Conservation (phyloP, 495 filamentous ascomycete species). For the Hypoxylon lienhwacheense region DNA sequence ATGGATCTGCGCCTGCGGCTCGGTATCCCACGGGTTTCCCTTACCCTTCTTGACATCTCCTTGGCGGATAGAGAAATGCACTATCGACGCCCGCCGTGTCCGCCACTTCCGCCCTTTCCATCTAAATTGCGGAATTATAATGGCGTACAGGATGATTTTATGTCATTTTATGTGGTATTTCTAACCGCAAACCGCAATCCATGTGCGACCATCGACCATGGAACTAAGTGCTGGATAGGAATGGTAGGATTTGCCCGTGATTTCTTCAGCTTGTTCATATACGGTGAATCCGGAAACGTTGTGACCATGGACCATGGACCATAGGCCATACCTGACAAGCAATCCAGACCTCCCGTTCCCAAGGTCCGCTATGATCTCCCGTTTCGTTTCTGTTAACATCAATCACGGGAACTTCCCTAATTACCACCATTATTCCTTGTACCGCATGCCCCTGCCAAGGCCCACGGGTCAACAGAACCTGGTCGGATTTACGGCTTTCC, state of each 20-base stretch:
- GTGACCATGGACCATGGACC: no score
- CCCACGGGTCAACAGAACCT: conserved; percentile 7
- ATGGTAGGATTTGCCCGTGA: no score
- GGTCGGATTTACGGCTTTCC: conserved; percentile 19
- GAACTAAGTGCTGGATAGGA: no score
- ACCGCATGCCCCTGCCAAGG: conserved; percentile 14
- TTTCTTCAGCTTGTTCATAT: no score
- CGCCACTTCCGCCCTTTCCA: conserved; percentile 12
- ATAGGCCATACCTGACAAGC: no score
- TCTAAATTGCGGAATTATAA: conserved; percentile 15
- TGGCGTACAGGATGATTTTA: no score
- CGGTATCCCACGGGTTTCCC: neutral
- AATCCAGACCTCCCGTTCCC: neutral
- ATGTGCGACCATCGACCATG: no score
- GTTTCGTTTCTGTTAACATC: conserved; percentile 2
- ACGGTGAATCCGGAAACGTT: no score
- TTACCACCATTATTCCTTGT: neutral
- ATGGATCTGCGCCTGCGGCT: conserved; percentile 24
- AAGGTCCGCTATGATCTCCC: conserved; percentile 1
- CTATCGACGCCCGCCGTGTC: conserved; percentile 10
- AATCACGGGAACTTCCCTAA: conserved; percentile 3
- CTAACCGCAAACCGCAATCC: no score
- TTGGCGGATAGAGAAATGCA: neutral
- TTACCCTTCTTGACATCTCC: neutral
- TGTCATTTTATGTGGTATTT: no score